Base-by-base conservation (phyloP, 345 rosid species). In the Erysimum cheiranthoides region DNA sequence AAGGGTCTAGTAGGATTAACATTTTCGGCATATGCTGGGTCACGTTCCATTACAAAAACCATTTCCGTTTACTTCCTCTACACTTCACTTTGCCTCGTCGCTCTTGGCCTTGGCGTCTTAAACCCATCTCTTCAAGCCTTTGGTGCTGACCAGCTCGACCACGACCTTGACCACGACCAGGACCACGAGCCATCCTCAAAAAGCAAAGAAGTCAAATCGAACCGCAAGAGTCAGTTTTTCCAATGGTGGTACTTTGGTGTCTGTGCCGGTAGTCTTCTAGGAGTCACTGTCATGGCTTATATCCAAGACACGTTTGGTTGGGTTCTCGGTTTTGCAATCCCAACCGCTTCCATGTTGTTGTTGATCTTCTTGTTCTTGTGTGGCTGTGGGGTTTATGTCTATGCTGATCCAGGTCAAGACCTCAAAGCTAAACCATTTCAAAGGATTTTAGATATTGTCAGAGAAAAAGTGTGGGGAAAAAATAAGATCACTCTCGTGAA, bases 201-300 rank as follows among this genome's bases (percentile, higher is more conserved):
- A 27, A 79, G 81, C 66, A 79, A 78, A 32, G 85, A 86, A 28
- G 35, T 50, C 67, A 82, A 80, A 47, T 72, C 91, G 0, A 82
- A 75, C 69, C 81, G 72, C 69, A 94, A 86, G 83, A 81, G 81
- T 28, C 34, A 52, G 52, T 92, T 92, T 73, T 95, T 95, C 75
- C 97, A 89, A n/a, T 90, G 92, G 87, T 89, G 97, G 97, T 95
- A 95, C 67, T 92, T 92, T 65, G 97, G 93, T 62, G 85, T 90
- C 10, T 95, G 97, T 67, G 82, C 81, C 54, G 97, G 99, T 36
- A 90, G 96, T 81, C 93, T 92, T 65, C 56, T 90, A 77, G 99
- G 99, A 67, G 91, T 89, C 76, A 89, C 89, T 4, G 61, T 92
- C 32, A 82, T 92, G 93, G 88, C 97, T 51, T 95, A 88, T 79